Percentiles rank a stretch among this genome's conserved stretches.
These are phyloP conservation scores for Ogataea nakhonphanomensis DNA, from an alignment of 805 yeast genomes.

Conservation along the genomic window DNA sequence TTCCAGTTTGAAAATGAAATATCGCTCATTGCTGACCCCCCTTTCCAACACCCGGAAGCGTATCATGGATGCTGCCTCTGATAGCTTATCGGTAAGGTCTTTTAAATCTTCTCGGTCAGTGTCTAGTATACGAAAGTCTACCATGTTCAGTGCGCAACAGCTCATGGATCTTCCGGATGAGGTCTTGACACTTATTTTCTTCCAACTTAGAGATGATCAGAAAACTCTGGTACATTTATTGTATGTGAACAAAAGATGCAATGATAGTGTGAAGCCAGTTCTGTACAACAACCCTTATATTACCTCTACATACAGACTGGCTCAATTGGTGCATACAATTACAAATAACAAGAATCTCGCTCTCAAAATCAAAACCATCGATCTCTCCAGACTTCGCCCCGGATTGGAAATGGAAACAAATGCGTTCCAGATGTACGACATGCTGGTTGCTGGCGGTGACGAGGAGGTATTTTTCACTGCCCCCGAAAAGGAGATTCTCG, in stretches of 20 bases:
- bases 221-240: slow-evolving; percentile 42
- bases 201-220: slow-evolving; percentile 35
- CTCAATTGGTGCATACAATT: slow-evolving; percentile 73
- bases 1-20: slow-evolving; percentile 41
- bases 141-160: slow-evolving; percentile 9
- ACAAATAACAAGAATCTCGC: slow-evolving; percentile 56
- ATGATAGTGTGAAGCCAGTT: slow-evolving; percentile 48
- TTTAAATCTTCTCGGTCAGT: slow-evolving; percentile 30
- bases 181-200: slow-evolving; percentile 37
- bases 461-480: not conserved
- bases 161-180: slow-evolving; percentile 40
- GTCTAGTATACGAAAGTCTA: slow-evolving; percentile 8
- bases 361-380: slow-evolving; percentile 49
- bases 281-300: slow-evolving; percentile 55
- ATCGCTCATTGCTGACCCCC: slow-evolving; percentile 42
- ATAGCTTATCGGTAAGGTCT: slow-evolving; percentile 39
- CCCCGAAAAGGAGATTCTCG: slow-evolving; percentile 40
- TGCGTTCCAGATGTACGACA: slow-evolving; percentile 16
- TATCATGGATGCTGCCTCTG: slow-evolving; percentile 40
- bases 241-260: slow-evolving; percentile 49
- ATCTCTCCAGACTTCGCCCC: slow-evolving; percentile 49
- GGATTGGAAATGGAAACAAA: slow-evolving; percentile 34
- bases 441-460: slow-evolving; percentile 13
- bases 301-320: slow-evolving; percentile 72
- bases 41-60: slow-evolving; percentile 26